Conservation (phyloP, 257 asterid genomes). For the Rhazya stricta region DNA sequence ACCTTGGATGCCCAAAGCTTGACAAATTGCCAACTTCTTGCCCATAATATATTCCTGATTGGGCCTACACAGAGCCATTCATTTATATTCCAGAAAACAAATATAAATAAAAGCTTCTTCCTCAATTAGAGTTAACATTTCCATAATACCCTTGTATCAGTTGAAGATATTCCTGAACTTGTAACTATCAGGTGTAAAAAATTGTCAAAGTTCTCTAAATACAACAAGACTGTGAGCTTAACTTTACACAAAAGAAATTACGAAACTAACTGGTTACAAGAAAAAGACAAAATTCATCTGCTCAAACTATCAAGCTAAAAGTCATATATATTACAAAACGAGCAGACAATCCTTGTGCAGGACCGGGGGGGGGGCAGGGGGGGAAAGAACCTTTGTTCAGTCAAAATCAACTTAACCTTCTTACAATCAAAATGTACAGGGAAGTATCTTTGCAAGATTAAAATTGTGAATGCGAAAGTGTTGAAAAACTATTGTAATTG, state of each 20-base stretch:
- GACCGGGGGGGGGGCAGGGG: too few species aligned
- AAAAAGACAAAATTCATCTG: not conserved
- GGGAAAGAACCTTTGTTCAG: too few species aligned
- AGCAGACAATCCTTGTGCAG: not conserved
- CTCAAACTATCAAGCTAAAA: not conserved
- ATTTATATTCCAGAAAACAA: slow-evolving; percentile 26
- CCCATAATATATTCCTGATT: slow-evolving; percentile 45
- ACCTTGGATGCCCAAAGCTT: slow-evolving; percentile 50
- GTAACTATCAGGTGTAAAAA: not conserved
- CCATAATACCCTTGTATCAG: slow-evolving; percentile 1
- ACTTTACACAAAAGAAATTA: not conserved
- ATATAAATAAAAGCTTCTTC: slow-evolving; percentile 17
- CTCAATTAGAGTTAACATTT: slow-evolving; percentile 16
- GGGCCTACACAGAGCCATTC: slow-evolving; percentile 53
- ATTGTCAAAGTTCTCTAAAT: not conserved
- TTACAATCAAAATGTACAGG: not conserved
- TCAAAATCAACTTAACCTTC: not conserved
- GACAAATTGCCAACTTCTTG: slow-evolving; percentile 48
- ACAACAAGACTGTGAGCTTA: slow-evolving; percentile 2
- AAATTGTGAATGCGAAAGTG: not conserved
- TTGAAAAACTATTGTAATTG: not conserved
- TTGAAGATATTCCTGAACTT: not conserved
- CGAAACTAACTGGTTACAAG: not conserved
- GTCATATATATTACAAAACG: not conserved
- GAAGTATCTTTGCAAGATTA: not conserved